A percentile compares a stretch with the other conserved stretches of the same genome.
Conservation (phyloP, 495 filamentous ascomycete genomes). For the Apodospora peruviana region DNA sequence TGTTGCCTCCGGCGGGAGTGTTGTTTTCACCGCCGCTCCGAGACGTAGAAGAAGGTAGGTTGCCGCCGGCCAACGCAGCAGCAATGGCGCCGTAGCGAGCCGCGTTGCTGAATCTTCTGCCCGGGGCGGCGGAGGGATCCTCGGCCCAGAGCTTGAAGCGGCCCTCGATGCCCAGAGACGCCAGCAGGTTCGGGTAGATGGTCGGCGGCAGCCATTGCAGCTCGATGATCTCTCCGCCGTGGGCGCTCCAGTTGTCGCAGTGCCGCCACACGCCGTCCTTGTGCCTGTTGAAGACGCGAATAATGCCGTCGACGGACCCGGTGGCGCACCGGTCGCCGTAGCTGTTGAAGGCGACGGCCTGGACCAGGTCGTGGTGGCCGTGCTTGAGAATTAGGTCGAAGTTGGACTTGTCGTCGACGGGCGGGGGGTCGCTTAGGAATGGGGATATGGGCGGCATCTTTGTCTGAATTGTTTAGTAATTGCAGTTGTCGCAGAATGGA, state of each 20-base stretch:
- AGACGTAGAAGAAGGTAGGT: too few relatives aligned
- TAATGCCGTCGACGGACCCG: slow-evolving; percentile 84
- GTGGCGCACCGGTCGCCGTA: slow-evolving; percentile 89
- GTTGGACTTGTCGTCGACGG: slow-evolving; percentile 65
- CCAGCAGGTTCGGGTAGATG: slow-evolving; percentile 51
- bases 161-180: slow-evolving; percentile 75
- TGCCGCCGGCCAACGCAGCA: too few relatives aligned
- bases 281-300: slow-evolving; percentile 83
- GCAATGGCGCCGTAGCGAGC: slow-evolving; percentile 3
- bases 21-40: not conserved
- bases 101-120: slow-evolving; percentile 64
- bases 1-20: not conserved
- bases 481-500: not conserved
- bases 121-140: slow-evolving; percentile 68
- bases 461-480: not conserved
- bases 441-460: slow-evolving; percentile 9
- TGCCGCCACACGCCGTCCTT: slow-evolving; percentile 72
- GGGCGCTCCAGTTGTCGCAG: slow-evolving; percentile 84
- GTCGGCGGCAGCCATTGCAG: slow-evolving; percentile 68
- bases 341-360: slow-evolving; percentile 64
- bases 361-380: slow-evolving; percentile 64
- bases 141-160: slow-evolving; percentile 87
- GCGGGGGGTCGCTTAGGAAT: slow-evolving; percentile 66
- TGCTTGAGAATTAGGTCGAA: slow-evolving; percentile 47
- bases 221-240: slow-evolving; percentile 88